Evolutionary conservation across 345 rosid genomes (phyloP).

Genomic region (Boechera retrofracta): DNA sequence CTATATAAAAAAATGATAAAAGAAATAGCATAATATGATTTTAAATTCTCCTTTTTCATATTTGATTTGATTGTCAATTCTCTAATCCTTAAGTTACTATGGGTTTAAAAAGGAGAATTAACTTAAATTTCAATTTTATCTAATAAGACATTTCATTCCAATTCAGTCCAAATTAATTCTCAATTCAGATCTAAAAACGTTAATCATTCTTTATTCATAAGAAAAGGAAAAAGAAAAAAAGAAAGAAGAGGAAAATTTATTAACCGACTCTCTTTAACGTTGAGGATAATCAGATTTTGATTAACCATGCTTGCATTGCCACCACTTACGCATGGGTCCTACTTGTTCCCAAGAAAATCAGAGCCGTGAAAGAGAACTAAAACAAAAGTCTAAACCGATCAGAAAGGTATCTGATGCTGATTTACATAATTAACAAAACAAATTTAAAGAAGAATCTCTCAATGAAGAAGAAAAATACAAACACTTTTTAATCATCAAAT

Average conservation of each 20-base stretch:
- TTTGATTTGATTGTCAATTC: background rate
- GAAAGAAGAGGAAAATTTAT: background rate
- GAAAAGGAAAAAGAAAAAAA: too few relatives aligned
- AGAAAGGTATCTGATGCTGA: conserved; percentile 48
- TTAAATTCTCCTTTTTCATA: background rate
- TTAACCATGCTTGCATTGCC: background rate
- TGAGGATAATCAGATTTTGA: background rate
- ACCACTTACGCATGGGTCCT: conserved; percentile 37
- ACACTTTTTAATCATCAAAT: conserved; percentile 42
- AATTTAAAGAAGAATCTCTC: conserved; percentile 7
- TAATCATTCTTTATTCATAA: background rate
- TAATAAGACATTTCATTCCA: background rate
- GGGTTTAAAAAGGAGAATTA: background rate
- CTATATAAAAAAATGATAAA: too few relatives aligned
- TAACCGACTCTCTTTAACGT: conserved; percentile 1
- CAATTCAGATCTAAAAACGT: background rate
- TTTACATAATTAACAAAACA: conserved; percentile 2
- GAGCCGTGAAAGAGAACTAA: conserved; percentile 37
- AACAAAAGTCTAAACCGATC: conserved; percentile 39
- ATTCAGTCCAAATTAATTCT: background rate
- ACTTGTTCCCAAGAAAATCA: conserved; percentile 34
- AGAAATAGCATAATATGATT: background rate
- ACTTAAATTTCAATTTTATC: background rate
- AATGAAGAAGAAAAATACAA: conserved; percentile 21
- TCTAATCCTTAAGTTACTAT: background rate